phyloP scores from a whole-genome alignment of 2,329 filamentous ascomycete genomes.

The Ascochyta fabae region DNA sequence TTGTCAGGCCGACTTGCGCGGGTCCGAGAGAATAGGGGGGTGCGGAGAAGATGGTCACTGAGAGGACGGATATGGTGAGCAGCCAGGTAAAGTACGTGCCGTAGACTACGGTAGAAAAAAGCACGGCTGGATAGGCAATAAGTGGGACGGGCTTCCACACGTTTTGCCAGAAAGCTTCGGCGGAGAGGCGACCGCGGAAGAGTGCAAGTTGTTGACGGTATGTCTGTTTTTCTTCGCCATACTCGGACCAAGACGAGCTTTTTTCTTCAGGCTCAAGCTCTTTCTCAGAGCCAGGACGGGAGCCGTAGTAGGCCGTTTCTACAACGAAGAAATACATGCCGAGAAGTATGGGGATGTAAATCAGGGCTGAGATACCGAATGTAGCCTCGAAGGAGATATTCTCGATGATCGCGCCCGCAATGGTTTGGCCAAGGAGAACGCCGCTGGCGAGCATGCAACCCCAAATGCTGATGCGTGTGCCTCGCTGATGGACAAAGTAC shows the following conservation, averaged over 20 bases:
- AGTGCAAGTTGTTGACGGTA: constrained; percentile 35
- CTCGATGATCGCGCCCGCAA: constrained; percentile 52
- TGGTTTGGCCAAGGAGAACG: constrained; percentile 53
- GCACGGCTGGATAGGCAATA: constrained; percentile 81
- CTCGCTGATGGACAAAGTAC: constrained; percentile 87
- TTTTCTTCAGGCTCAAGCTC: constrained; percentile 33
- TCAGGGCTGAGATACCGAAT: constrained; percentile 53
- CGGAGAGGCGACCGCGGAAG: constrained; percentile 38
- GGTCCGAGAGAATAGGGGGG: constrained; percentile 83
- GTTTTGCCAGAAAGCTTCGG: constrained; percentile 44
- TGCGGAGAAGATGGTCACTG: constrained; percentile 84
- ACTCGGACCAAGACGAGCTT: constrained; percentile 26
- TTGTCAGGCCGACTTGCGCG: constrained; percentile 75
- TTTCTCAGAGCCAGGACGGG: constrained; percentile 26
- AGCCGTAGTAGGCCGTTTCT: constrained; percentile 51
- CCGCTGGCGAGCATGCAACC: constrained; percentile 45
- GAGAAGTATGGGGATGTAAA: constrained; percentile 51
- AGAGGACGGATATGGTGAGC: constrained; percentile 83
- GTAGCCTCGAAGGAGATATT: constrained; percentile 51
- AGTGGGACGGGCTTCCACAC: constrained; percentile 71
- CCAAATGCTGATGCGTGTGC: constrained; percentile 81
- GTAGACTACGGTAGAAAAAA: constrained; percentile 83
- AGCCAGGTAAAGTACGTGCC: constrained; percentile 93
- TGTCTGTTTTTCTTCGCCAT: constrained; percentile 28
- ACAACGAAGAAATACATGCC: constrained; percentile 55